Evolutionary conservation across 257 asterid genomes (phyloP).

Genomic region (Solanum virginianum): DNA sequence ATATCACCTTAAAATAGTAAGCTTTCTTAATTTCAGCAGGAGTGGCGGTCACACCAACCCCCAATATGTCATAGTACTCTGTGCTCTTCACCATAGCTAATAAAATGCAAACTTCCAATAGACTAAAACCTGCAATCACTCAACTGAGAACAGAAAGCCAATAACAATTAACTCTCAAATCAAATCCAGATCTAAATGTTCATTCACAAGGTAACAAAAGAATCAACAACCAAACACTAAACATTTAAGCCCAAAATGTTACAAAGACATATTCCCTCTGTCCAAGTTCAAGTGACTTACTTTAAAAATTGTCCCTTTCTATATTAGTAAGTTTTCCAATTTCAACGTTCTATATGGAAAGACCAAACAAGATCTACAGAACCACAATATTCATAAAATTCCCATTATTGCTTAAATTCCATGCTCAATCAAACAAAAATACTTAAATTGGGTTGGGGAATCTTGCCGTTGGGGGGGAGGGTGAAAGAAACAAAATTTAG

Average conservation of each 20-base stretch:
- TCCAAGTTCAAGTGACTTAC: neutral
- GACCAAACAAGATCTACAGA: neutral
- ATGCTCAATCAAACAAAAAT: neutral
- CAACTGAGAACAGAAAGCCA: neutral
- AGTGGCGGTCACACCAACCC: constrained; percentile 52
- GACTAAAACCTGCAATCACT: neutral
- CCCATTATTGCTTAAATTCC: neutral
- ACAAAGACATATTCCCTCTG: neutral
- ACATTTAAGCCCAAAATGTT: neutral
- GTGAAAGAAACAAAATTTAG: neutral
- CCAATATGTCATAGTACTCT: constrained; percentile 59
- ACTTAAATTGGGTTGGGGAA: neutral
- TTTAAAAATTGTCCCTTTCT: neutral
- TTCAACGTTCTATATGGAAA: neutral
- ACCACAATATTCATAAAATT: neutral
- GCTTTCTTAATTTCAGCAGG: constrained; percentile 65
- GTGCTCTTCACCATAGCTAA: constrained; percentile 51
- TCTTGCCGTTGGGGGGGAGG: neutral
- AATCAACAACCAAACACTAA: neutral
- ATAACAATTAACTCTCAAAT: neutral
- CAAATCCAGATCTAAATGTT: neutral
- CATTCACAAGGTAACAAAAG: neutral
- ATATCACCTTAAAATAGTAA: constrained; percentile 56
- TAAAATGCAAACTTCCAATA: neutral
- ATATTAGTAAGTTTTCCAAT: neutral